A percentile compares a stretch with the other conserved stretches of the same genome.
These are phyloP conservation scores for Thalassiosira mediterranea DNA, from an alignment of 352 stramenopile species.

Conservation along the genomic window DNA sequence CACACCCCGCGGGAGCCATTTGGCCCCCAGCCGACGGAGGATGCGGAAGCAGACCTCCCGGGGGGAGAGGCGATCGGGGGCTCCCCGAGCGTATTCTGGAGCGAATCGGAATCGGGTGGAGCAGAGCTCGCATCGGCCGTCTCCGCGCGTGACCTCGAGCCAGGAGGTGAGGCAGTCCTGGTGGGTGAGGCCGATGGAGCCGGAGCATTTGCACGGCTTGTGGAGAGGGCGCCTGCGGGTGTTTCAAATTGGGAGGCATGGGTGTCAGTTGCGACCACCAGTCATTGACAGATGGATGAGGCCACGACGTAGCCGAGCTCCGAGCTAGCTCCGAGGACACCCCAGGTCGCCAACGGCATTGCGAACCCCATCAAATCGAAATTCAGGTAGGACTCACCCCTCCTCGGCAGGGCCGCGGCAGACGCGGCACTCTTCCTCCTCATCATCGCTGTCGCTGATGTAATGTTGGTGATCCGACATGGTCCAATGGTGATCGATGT, in stretches of 20 bases:
- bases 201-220: constrained; percentile 91
- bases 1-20: constrained; percentile 89
- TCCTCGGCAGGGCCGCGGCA: constrained; percentile 90
- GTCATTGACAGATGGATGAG: not conserved
- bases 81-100: constrained; percentile 88
- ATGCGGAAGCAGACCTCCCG: constrained; percentile 89
- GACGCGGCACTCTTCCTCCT: constrained; percentile 92
- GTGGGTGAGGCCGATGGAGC: constrained; percentile 93
- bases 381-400: constrained; percentile 59
- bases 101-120: constrained; percentile 91
- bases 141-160: constrained; percentile 91
- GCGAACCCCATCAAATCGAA: too few species aligned
- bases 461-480: constrained; percentile 20
- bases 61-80: constrained; percentile 88
- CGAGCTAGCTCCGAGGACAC: too few species aligned
- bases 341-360: too few species aligned
- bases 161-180: constrained; percentile 94
- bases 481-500: constrained; percentile 2
- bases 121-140: constrained; percentile 90
- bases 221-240: constrained; percentile 61
- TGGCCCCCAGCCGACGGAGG: constrained; percentile 84
- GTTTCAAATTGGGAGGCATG: not conserved
- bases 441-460: constrained; percentile 62
- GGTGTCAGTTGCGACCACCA: not conserved
- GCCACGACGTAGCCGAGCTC: not conserved